A percentile compares a stretch with the other conserved stretches of the same genome.
Evolutionary conservation across 306 rosid species (phyloP).

Genomic region (Castanea mollissima): DNA sequence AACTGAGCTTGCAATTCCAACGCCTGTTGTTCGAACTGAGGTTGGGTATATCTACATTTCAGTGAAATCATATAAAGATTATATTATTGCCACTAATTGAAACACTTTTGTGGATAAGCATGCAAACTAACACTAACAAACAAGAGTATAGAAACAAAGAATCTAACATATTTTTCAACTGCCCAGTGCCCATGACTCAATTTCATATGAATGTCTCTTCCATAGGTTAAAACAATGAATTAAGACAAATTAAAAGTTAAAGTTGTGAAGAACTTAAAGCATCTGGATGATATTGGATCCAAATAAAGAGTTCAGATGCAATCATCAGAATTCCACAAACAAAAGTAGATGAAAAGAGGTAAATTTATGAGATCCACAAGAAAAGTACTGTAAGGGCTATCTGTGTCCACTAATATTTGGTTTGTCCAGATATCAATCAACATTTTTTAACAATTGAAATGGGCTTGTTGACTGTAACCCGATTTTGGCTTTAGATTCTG

Average conservation of each 20-base stretch:
- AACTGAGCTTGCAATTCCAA: slow-evolving; percentile 83
- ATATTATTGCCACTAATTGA: slow-evolving; percentile 15
- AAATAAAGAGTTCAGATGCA: neutral
- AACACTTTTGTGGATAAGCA: neutral
- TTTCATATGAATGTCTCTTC: neutral
- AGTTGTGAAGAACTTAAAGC: neutral
- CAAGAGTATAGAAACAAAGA: neutral
- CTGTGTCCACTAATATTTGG: neutral
- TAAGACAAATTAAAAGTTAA: neutral
- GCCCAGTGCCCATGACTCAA: too few species aligned
- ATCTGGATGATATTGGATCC: neutral
- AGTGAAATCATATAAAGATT: slow-evolving; percentile 22
- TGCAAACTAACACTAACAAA: slow-evolving; percentile 9
- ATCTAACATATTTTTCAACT: neutral
- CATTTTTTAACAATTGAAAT: neutral
- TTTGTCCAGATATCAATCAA: neutral
- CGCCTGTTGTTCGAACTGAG: slow-evolving; percentile 83
- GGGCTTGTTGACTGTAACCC: neutral
- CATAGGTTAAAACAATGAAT: neutral
- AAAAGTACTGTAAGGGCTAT: neutral
- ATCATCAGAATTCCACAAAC: neutral
- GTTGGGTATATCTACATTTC: slow-evolving; percentile 87
- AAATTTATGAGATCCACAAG: neutral
- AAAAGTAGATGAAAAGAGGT: neutral
- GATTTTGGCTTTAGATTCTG: neutral